Conservation (phyloP, 1,284 basidiomycete species). For the Megacollybia platyphylla region DNA sequence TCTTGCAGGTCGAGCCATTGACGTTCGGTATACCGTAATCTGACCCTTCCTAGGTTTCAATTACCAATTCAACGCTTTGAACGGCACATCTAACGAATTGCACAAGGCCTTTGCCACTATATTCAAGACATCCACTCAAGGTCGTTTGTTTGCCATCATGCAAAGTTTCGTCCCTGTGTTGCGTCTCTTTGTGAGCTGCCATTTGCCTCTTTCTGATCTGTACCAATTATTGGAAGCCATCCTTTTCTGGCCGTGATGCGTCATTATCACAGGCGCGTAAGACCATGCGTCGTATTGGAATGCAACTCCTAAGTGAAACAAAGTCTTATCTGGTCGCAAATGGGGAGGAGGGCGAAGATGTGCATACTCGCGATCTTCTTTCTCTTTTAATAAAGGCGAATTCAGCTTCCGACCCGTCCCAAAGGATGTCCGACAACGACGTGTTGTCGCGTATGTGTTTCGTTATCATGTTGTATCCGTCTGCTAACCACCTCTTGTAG, state of each 20-base stretch:
- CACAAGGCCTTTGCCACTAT: constrained; percentile 31
- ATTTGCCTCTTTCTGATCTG: neutral
- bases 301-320: constrained; percentile 29
- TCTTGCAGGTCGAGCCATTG: constrained; percentile 31
- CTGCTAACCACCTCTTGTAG: constrained; percentile 15
- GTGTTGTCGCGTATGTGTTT: constrained; percentile 54
- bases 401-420: constrained; percentile 41
- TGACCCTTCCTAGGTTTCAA: constrained; percentile 35
- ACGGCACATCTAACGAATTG: constrained; percentile 28
- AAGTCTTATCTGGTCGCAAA: constrained; percentile 21
- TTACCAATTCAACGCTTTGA: constrained; percentile 49
- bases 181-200: constrained; percentile 24
- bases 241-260: constrained; percentile 9
- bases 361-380: constrained; percentile 30
- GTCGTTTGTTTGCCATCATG: constrained; percentile 20
- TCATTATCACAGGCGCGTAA: constrained; percentile 10
- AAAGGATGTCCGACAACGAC: constrained; percentile 60
- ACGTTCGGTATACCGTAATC: neutral
- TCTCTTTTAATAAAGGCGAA: constrained; percentile 51
- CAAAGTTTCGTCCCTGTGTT: constrained; percentile 22
- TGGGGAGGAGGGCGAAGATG: constrained; percentile 17
- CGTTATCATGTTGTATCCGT: constrained; percentile 1
- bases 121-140: constrained; percentile 18
- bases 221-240: neutral
- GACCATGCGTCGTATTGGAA: constrained; percentile 22